Conservation (phyloP, 306 rosid genomes). For the Cyclanthera cordifolia region DNA sequence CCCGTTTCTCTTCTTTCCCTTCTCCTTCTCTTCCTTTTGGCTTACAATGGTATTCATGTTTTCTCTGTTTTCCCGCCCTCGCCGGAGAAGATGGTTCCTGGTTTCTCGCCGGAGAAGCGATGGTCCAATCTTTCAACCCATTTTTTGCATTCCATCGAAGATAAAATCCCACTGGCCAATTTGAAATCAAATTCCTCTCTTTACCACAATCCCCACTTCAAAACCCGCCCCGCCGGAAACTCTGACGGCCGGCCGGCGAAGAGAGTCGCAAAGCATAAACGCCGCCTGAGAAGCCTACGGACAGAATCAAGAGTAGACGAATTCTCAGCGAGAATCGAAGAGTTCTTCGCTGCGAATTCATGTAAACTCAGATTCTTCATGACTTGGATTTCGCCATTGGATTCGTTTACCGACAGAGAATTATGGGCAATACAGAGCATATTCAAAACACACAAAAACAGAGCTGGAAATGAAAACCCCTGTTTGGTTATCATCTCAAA, state of each 20-base stretch:
- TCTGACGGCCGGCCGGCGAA: constrained; percentile 12
- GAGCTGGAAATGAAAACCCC: constrained; percentile 33
- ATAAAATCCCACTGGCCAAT: constrained; percentile 25
- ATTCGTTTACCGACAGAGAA: constrained; percentile 50
- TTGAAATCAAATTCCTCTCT: constrained; percentile 20
- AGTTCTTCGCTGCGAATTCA: constrained; percentile 34
- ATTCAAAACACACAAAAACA: constrained; percentile 52
- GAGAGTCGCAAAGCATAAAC: constrained; percentile 33
- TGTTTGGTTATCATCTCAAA: constrained; percentile 68
- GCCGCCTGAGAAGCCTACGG: constrained; percentile 32
- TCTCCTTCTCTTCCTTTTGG: constrained; percentile 42
- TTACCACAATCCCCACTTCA: constrained; percentile 16
- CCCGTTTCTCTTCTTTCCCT: constrained; percentile 46
- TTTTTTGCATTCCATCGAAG: constrained; percentile 22
- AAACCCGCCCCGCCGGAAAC: background rate
- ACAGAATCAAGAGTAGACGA: constrained; percentile 12
- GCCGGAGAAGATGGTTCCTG: constrained; percentile 13
- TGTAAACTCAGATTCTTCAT: constrained; percentile 64
- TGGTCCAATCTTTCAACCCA: constrained; percentile 18
- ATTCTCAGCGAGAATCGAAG: constrained; percentile 30
- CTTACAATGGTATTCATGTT: constrained; percentile 46
- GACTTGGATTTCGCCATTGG: constrained; percentile 78
- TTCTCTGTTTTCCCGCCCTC: constrained; percentile 40
- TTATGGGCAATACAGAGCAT: constrained; percentile 53
- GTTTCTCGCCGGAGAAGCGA: constrained; percentile 14